Base-by-base conservation (phyloP, 371 early-diverging fungal genomes). In the Batrachochytrium dendrobatidis region DNA sequence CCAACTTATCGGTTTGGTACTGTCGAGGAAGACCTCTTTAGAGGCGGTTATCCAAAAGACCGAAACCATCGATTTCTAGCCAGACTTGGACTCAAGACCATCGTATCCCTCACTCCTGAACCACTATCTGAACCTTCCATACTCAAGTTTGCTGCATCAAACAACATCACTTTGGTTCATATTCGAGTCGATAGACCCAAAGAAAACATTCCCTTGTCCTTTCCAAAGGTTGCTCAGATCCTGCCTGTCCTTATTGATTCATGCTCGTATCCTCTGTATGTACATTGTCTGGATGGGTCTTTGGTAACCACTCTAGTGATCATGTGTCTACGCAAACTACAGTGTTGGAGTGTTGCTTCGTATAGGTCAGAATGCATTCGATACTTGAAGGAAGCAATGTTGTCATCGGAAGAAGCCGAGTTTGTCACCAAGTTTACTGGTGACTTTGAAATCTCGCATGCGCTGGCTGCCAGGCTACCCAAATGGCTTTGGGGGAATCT, bases 281-380 rank as follows among this genome's bases (percentile, higher is more conserved):
- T 95, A 1, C 95, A 95, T 64, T 95, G 95, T 61, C 67, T 92
- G 20, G 92, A 95, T 62, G 95, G 95, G 12, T 84, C 90, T 0
- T 80, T 89, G 56, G 92, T 92, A 18, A 94, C 93, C 1, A 91
- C 91, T 0, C 67, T 92, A 6, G 84, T 91, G 0, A 69, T 93
- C 12, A 86, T 88, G 58, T 91, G 92, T 62, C 62, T 95, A 53
- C 78, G 96, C 32, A 92, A 91, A 60, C 64, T 95, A 45, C 94
- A 94, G 74, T 80, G 88, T 66, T 95, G 95, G 95, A 80, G 81
- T 22, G 67, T 81, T 15, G 74, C 86, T 4, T 83, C 85, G 20
- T 81, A 83, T 8, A 77, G 90, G 70, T 74, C 79, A 48, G 92
- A 92, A 32, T 58, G 49, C 31, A 56, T 57, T 25, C 54, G 60